Base-by-base conservation (phyloP, 169 alveolate species). In the Plasmodium ovale region DNA sequence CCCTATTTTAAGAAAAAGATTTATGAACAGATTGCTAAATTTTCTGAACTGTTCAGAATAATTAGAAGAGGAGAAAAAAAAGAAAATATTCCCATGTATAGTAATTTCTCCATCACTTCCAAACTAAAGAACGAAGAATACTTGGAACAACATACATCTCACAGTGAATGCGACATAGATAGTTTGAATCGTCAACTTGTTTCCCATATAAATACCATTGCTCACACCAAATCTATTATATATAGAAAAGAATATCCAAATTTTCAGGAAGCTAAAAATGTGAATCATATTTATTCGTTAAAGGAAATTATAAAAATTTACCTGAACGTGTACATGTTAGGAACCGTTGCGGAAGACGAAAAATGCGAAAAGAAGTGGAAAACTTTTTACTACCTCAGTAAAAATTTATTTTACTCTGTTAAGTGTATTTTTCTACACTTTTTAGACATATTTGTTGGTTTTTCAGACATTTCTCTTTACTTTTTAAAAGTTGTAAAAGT, bases 391-490 rank as follows among this genome's bases (percentile, higher is more conserved):
- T 77, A 87, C 25, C 23, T 73, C 23, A 74, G 82, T 31, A 87
- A 74, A 54, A 69, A 65, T 49, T 42, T 87, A 67, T 87, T 77
- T 68, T 70, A 87, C 35, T 58, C 42, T 68, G 19, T 72, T 14
- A 73, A 73, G 29, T 54, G 73, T 12, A 27, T 87, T 31, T 72
- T 77, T 68, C 27, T 87, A 19, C 67, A 69, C 21, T 39, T 47
- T 25, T 31, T 72, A 37, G 92, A 87, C 35, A 74, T 72, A 71
- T 87, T 37, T 47, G 29, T 53, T 16, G 88, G 88, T 14, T 67
- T 70, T 62, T 69, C 91, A 64, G 87, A 87, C 33, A 67, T 92
- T 16, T 39, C 90, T 0, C 70, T 88, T n/a, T 77, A 87, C 51
- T 68, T 87, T 49, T 39, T 85, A 68, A 79, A 77, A 33, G 91